These are phyloP conservation scores for Avena insularis DNA, from an alignment of 176 grass and related monocot species.

Conservation along the genomic window DNA sequence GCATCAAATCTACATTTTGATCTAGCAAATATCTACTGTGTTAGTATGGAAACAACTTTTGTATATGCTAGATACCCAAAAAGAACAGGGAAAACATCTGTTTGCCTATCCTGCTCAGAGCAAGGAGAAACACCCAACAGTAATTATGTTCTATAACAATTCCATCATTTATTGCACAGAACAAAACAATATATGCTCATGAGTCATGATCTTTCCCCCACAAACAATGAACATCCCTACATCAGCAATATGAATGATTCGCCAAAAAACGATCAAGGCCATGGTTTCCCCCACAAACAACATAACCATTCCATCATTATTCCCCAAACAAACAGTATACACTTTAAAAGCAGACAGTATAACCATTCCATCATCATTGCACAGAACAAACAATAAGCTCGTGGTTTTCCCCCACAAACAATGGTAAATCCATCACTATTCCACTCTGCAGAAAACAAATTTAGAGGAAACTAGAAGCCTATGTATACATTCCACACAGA, in stretches of 20 bases:
- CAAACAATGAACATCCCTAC: background rate
- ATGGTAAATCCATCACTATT: background rate
- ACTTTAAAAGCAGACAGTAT: background rate
- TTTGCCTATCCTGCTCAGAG: background rate
- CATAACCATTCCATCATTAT: background rate
- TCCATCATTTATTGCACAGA: background rate
- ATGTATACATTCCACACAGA: background rate
- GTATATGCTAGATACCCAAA: background rate
- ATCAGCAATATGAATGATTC: constrained; percentile 3
- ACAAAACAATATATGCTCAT: background rate
- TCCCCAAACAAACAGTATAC: background rate
- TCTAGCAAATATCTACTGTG: background rate
- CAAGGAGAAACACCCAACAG: background rate
- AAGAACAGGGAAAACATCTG: background rate
- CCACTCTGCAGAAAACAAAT: background rate
- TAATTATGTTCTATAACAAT: background rate
- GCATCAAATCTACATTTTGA: background rate
- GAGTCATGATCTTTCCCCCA: background rate
- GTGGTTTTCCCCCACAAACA: background rate
- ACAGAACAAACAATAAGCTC: background rate
- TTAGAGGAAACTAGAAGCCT: background rate
- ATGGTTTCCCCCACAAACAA: background rate
- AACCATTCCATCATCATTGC: background rate
- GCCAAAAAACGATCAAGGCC: background rate
- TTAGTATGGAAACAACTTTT: background rate